phyloP scores from a whole-genome alignment of 305 asterid species.

The Solanum hybrid region DNA sequence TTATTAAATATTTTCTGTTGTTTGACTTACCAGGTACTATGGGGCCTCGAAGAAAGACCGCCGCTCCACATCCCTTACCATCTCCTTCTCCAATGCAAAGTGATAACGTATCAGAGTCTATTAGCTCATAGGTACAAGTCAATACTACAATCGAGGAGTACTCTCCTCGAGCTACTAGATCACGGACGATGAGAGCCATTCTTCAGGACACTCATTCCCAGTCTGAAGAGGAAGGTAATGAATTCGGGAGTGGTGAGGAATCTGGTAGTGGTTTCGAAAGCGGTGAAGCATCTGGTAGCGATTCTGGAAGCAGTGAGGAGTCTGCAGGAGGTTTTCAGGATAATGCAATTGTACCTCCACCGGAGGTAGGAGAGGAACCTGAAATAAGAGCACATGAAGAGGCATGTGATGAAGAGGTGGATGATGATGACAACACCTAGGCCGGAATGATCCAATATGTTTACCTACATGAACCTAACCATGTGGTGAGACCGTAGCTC shows the following conservation, averaged over 20 bases:
- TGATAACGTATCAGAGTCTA: background rate
- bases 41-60: background rate
- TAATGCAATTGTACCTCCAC: background rate
- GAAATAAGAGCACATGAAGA: no score
- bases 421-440: no score
- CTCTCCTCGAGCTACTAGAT: background rate
- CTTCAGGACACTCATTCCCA: no score
- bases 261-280: background rate
- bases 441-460: background rate
- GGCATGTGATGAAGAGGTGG: no score
- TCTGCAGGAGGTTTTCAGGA: no score
- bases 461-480: background rate
- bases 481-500: background rate
- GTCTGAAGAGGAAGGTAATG: no score
- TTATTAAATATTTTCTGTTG: background rate
- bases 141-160: background rate
- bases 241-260: no score
- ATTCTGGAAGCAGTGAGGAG: background rate
- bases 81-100: background rate
- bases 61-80: background rate
- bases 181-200: background rate
- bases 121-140: background rate
- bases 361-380: background rate
- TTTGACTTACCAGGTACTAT: background rate
- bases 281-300: background rate